These are phyloP conservation scores for Euphorbia schlechtendalii DNA, from an alignment of 441 rosid genomes.

Conservation along the genomic window DNA sequence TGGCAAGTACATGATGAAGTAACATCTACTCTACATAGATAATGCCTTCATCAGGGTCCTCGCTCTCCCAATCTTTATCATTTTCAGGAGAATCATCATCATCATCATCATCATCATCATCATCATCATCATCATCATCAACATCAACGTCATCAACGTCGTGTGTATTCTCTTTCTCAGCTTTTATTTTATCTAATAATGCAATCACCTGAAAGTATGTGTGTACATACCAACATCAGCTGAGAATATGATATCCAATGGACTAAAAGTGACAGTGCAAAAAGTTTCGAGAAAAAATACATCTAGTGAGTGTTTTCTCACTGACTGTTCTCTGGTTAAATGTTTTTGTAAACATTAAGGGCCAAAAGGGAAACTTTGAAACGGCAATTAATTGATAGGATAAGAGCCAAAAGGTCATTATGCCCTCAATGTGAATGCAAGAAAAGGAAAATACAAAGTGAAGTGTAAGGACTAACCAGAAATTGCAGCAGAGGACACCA, in stretches of 20 bases:
- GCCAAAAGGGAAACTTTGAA: too few species aligned
- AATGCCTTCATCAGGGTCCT: conserved; percentile 66
- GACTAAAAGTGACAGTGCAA: not conserved
- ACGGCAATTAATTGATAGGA: too few species aligned
- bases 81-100: conserved; percentile 35
- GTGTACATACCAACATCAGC: conserved; percentile 13
- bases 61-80: conserved; percentile 48
- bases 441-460: not conserved
- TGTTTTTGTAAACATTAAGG: too few species aligned
- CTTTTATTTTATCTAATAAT: conserved; percentile 70
- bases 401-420: too few species aligned
- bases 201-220: conserved; percentile 61
- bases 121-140: too few species aligned
- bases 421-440: not conserved
- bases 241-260: not conserved
- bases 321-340: too few species aligned
- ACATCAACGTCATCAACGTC: too few species aligned
- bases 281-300: too few species aligned
- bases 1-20: conserved; percentile 1
- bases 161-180: conserved; percentile 39
- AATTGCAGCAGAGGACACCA: not conserved
- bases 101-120: conserved; percentile 26
- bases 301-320: too few species aligned
- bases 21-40: conserved; percentile 55
- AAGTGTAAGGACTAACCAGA: not conserved